These are phyloP conservation scores for Pyrenula massariospora DNA, from an alignment of 495 filamentous ascomycete species.

Conservation along the genomic window DNA sequence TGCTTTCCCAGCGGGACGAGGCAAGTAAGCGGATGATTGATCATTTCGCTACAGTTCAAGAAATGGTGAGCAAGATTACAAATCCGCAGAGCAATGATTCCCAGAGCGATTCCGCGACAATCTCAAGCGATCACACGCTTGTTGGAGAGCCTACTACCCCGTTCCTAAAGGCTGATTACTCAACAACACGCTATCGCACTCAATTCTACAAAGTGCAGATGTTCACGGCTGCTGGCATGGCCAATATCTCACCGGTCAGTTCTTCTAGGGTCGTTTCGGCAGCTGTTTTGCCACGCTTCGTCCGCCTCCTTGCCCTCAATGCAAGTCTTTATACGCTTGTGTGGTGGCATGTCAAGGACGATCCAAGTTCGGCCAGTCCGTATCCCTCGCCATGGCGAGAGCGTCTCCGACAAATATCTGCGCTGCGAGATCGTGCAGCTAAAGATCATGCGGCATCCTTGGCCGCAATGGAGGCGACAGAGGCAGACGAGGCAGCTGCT, in stretches of 20 bases:
- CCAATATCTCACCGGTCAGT: conserved; percentile 77
- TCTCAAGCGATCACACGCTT: conserved; percentile 2
- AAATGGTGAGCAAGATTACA: neutral
- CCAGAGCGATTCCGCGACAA: neutral
- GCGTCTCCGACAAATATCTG: conserved; percentile 71
- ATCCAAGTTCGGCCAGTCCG: conserved; percentile 52
- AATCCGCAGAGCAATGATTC: neutral
- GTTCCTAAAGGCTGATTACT: neutral
- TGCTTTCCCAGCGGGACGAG: conserved; percentile 22
- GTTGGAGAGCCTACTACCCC: neutral
- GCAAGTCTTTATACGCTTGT: conserved; percentile 87
- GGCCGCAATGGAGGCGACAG: conserved; percentile 21
- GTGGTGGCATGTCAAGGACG: conserved; percentile 46
- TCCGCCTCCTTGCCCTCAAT: conserved; percentile 84
- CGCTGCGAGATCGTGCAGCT: conserved; percentile 50
- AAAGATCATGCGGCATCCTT: conserved; percentile 8
- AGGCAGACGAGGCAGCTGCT: conserved; percentile 23
- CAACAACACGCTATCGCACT: conserved; percentile 16
- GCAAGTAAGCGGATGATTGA: conserved; percentile 3
- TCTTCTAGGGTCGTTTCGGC: conserved; percentile 79
- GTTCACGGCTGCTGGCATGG: conserved; percentile 72
- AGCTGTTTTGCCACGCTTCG: conserved; percentile 67
- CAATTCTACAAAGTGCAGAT: conserved; percentile 77
- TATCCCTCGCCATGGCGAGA: conserved; percentile 50
- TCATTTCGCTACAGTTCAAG: neutral